Conservation (phyloP, 2,329 filamentous ascomycete genomes). For the Sclerotinia glacialis region DNA sequence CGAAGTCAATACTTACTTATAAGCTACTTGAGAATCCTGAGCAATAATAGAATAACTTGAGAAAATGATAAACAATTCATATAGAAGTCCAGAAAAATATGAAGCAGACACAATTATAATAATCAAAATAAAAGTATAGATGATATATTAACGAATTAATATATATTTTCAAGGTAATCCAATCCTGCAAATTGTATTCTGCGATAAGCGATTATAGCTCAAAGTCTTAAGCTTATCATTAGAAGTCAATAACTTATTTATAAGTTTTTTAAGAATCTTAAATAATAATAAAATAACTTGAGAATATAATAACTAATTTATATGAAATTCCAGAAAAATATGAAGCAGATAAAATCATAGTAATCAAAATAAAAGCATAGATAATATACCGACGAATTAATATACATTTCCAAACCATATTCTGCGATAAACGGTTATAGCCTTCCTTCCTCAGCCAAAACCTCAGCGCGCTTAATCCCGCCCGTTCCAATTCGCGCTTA, state of each 20-base stretch:
- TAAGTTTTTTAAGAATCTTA: background rate
- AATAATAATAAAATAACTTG: too few species aligned
- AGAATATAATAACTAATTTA: background rate
- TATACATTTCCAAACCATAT: background rate
- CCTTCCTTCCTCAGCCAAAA: background rate
- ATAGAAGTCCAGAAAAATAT: background rate
- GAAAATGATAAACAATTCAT: background rate
- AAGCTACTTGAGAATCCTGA: background rate
- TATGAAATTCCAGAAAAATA: background rate
- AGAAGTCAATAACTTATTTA: background rate
- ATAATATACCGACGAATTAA: background rate
- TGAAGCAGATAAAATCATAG: background rate
- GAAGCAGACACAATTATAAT: background rate
- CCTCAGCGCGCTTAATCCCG: constrained; percentile 20
- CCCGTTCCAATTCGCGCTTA: constrained; percentile 11
- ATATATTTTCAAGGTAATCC: background rate
- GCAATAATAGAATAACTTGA: too few species aligned
- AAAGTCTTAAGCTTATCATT: too few species aligned
- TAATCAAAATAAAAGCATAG: background rate
- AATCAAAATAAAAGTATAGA: background rate
- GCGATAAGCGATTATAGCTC: too few species aligned
- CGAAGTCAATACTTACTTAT: background rate
- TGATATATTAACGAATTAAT: background rate
- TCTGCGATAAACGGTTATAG: background rate
- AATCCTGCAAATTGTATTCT: too few species aligned